Evolutionary conservation across 371 early-diverging fungal species (phyloP).

Genomic region (Rhizopus stolonifer): DNA sequence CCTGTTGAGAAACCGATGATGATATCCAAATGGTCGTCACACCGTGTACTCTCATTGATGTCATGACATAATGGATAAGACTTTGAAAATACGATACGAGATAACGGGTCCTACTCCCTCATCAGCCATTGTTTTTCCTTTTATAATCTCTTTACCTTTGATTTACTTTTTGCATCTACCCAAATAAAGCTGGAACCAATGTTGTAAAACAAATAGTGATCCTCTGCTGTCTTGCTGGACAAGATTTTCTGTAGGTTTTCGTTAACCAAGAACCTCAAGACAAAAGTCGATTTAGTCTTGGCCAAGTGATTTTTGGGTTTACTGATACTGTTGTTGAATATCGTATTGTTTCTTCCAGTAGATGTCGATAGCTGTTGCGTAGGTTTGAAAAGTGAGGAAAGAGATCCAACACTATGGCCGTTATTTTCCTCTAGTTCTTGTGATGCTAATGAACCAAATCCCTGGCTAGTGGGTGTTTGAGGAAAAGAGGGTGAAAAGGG

Average conservation of each 20-base stretch:
- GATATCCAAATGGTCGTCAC: conserved; percentile 66
- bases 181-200: conserved; percentile 72
- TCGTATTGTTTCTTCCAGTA: conserved; percentile 8
- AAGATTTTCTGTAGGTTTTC: conserved; percentile 77
- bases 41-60: conserved; percentile 72
- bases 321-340: conserved; percentile 20
- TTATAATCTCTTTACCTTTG: too few relatives aligned
- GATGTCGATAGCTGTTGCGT: conserved; percentile 23
- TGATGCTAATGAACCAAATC: conserved; percentile 12
- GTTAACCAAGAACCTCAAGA: conserved; percentile 73
- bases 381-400: conserved; percentile 32
- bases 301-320: conserved; percentile 63
- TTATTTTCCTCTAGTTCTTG: conserved; percentile 6
- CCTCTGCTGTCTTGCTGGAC: conserved; percentile 55
- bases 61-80: conserved; percentile 87
- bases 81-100: conserved; percentile 76
- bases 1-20: conserved; percentile 81
- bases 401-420: conserved; percentile 26
- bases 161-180: conserved; percentile 61
- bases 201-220: conserved; percentile 48
- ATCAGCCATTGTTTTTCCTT: too few relatives aligned
- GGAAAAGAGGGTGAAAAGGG: conserved; percentile 17
- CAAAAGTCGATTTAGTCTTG: conserved; percentile 75
- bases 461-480: conserved; percentile 3
- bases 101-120: conserved; percentile 75